phyloP scores from a whole-genome alignment of 2,329 filamentous ascomycete genomes.

The Monosporascus sp. region DNA sequence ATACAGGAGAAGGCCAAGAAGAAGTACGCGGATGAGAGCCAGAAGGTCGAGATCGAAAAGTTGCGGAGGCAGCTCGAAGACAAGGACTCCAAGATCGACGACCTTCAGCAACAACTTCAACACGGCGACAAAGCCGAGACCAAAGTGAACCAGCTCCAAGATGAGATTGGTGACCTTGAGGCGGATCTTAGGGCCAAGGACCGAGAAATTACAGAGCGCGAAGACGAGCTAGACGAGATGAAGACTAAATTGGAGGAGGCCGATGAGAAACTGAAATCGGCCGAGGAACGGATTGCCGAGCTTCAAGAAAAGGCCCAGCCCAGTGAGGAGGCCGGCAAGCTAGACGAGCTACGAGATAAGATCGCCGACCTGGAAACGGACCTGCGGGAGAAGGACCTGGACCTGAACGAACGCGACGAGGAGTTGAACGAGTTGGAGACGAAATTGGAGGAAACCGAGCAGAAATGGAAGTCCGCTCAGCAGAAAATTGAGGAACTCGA shows the following conservation, averaged over 20 bases:
- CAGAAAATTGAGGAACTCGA: slow-evolving; percentile 50
- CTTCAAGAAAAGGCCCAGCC: slow-evolving; percentile 34
- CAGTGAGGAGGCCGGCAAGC: slow-evolving; percentile 32
- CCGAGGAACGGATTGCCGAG: slow-evolving; percentile 14
- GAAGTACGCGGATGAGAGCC: slow-evolving; percentile 66
- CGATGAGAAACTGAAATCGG: slow-evolving; percentile 35
- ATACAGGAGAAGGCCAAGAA: slow-evolving; percentile 77
- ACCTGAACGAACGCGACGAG: slow-evolving; percentile 50
- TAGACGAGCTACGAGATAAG: slow-evolving; percentile 36
- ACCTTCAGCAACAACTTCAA: slow-evolving; percentile 55
- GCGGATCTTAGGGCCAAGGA: slow-evolving; percentile 72
- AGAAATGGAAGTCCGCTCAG: slow-evolving; percentile 53
- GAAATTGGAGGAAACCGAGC: slow-evolving; percentile 43
- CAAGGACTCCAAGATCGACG: slow-evolving; percentile 55
- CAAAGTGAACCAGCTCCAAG: slow-evolving; percentile 61
- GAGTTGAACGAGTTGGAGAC: slow-evolving; percentile 48
- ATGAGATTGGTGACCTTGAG: slow-evolving; percentile 72
- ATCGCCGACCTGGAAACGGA: slow-evolving; percentile 53
- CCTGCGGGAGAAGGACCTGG: slow-evolving; percentile 51
- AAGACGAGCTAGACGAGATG: slow-evolving; percentile 69
- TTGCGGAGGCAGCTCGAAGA: slow-evolving; percentile 53
- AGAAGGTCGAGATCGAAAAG: slow-evolving; percentile 55
- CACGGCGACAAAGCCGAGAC: slow-evolving; percentile 51
- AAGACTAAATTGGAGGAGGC: slow-evolving; percentile 47
- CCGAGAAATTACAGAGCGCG: slow-evolving; percentile 63